Evolutionary conservation across 805 yeast species (phyloP).

Genomic region (Tetrapisispora nanseiensis): DNA sequence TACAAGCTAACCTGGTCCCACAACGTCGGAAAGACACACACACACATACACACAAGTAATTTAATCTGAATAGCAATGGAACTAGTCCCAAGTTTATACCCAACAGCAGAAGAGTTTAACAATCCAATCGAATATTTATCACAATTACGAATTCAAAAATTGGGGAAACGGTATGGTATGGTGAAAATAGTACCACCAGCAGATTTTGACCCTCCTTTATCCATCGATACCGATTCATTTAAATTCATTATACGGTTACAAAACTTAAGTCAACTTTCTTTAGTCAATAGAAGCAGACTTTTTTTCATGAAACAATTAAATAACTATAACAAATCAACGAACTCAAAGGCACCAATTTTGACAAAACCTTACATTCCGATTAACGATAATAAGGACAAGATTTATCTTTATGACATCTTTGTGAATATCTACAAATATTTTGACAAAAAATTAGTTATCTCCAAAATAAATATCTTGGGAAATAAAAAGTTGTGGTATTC

Average conservation of each 20-base stretch:
- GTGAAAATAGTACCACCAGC: slow-evolving; percentile 61
- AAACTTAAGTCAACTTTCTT: slow-evolving; percentile 50
- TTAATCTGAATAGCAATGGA: slow-evolving; percentile 9
- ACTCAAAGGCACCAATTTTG: neutral
- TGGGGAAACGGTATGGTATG: slow-evolving; percentile 62
- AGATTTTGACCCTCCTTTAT: slow-evolving; percentile 41
- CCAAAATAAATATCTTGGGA: slow-evolving; percentile 3
- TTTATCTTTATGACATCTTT: slow-evolving; percentile 34
- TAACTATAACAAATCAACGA: slow-evolving; percentile 33
- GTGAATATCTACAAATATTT: slow-evolving; percentile 25
- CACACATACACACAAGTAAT: no score
- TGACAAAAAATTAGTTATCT: neutral
- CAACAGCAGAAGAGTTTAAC: slow-evolving; percentile 44
- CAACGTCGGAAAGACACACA: no score
- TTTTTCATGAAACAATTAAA: slow-evolving; percentile 54
- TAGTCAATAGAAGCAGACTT: slow-evolving; percentile 51
- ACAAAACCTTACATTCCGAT: neutral
- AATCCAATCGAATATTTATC: slow-evolving; percentile 64
- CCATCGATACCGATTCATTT: slow-evolving; percentile 43
- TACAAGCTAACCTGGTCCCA: neutral
- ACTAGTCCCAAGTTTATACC: slow-evolving; percentile 44
- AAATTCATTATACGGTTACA: slow-evolving; percentile 63
- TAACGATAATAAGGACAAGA: neutral
- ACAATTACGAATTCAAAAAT: slow-evolving; percentile 31
- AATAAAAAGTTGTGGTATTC: slow-evolving; percentile 23